Evolutionary conservation across 2,329 filamentous ascomycete species (phyloP), one percentile per base, ranked within the genome.

Genomic region (Coniella vitis): DNA sequence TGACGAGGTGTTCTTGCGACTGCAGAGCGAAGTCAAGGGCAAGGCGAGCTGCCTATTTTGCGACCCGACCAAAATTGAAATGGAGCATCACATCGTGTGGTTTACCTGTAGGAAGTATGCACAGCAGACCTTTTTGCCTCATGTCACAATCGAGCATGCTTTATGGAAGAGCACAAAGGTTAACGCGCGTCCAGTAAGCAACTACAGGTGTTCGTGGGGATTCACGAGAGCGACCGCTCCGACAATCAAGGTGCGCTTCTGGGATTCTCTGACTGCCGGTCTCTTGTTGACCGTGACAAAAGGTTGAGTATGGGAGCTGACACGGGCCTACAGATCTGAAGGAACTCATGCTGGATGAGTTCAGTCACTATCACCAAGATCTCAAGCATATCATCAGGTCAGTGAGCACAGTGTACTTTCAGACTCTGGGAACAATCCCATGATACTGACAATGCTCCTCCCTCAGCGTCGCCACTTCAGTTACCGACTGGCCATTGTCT

Each of bases 161-260:
- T 13, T 35, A 4, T n/a, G 32, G 32, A 35, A 35, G 32, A 8
- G 32, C 32, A 35, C 12, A 4, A 35, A 22, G 17, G 29, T 21
- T 43, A 13, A 43, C 29, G 14, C 7, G 29, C 21, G 16, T 35
- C 19, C 12, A 63, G 60, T 49, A 55, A 56, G 1, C 45, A 54
- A n/a, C 51, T 63, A 1, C 59, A 63, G 40, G 63, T 62, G 19
- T 61, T 63, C 13, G 61, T 59, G 3, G 60, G 59, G 1, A 58
- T 64, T 21, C 52, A 56, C 16, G 51, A 49, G 14, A 47, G 34
- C 34, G 43, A 32, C 14, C 55, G 59, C 38, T 42, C 49, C 10
- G 43, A 25, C 10, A 50, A 45, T n/a, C 40, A 46, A 22, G 52
- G 42, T 56, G 50, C 17, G 53, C 38, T 8, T 35, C 13, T 4